These are phyloP conservation scores for Tricholoma terreum DNA, from an alignment of 768 basidiomycete species.

Conservation along the genomic window DNA sequence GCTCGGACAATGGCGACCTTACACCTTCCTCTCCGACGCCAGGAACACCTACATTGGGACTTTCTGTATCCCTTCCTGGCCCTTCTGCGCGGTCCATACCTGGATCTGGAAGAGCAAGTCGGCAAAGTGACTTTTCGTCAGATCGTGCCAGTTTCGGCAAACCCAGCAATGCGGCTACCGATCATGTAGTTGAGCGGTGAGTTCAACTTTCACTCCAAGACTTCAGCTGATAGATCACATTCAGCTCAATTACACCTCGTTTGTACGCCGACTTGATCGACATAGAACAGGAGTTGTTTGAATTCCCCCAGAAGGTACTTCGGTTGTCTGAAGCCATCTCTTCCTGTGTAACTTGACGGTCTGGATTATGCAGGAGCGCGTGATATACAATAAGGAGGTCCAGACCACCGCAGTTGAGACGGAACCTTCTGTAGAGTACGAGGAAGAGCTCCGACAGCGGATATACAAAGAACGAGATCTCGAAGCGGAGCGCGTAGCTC, in stretches of 20 bases:
- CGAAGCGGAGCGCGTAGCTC: slow-evolving; percentile 64
- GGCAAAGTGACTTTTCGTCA: slow-evolving; percentile 61
- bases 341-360: background rate
- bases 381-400: slow-evolving; percentile 81
- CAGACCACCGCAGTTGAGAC: slow-evolving; percentile 70
- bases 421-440: slow-evolving; percentile 47
- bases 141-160: slow-evolving; percentile 44
- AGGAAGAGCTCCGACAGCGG: slow-evolving; percentile 75
- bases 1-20: slow-evolving; percentile 57
- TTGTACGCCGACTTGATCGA: slow-evolving; percentile 80
- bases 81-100: slow-evolving; percentile 34
- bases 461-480: slow-evolving; percentile 64
- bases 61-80: slow-evolving; percentile 33
- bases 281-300: slow-evolving; percentile 86
- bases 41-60: slow-evolving; percentile 57
- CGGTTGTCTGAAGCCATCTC: slow-evolving; percentile 5
- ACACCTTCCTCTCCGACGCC: slow-evolving; percentile 78
- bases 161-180: slow-evolving; percentile 54
- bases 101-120: slow-evolving; percentile 62
- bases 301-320: slow-evolving; percentile 77
- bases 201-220: slow-evolving; percentile 18
- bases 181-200: slow-evolving; percentile 69
- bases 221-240: slow-evolving; percentile 7
- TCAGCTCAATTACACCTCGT: slow-evolving; percentile 61
- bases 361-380: slow-evolving; percentile 53